Evolutionary conservation across 441 rosid genomes (phyloP).

Genomic region (Adansonia grandidieri): DNA sequence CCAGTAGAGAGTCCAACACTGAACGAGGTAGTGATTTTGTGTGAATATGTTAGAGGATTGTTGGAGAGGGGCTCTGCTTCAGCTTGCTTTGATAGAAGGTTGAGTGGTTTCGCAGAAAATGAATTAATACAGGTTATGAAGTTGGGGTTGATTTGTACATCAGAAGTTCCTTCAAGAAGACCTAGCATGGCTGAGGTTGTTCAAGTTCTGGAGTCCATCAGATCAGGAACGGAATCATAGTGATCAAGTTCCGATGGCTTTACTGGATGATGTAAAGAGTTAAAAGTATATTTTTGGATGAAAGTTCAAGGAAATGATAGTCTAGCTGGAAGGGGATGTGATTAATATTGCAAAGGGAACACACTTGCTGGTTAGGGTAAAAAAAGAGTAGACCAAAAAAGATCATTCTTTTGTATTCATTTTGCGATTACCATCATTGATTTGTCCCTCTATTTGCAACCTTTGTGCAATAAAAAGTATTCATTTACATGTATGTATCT

Average conservation of each 20-base stretch:
- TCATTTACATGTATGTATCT: constrained; percentile 14
- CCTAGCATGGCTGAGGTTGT: constrained; percentile 98
- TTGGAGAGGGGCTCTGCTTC: constrained; percentile 81
- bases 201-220: constrained; percentile 93
- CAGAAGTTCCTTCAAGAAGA: constrained; percentile 76
- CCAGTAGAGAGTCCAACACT: constrained; percentile 75
- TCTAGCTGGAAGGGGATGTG: constrained; percentile 38
- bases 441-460: constrained; percentile 40
- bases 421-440: constrained; percentile 34
- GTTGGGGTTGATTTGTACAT: constrained; percentile 81
- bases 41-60: constrained; percentile 76
- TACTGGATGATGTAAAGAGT: constrained; percentile 24
- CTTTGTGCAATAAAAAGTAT: constrained; percentile 44
- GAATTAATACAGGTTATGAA: constrained; percentile 97
- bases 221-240: constrained; percentile 63
- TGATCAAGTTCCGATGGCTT: constrained; percentile 20
- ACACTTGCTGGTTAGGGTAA: constrained; percentile 31
- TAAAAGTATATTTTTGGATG: constrained; percentile 25
- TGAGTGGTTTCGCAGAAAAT: constrained; percentile 76
- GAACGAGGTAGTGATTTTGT: constrained; percentile 70
- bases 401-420: constrained; percentile 59
- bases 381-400: constrained; percentile 19
- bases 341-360: constrained; percentile 42
- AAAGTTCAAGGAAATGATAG: constrained; percentile 26
- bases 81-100: constrained; percentile 75